phyloP scores from a whole-genome alignment of 1,284 basidiomycete genomes.

The Trichosporon sp. region DNA sequence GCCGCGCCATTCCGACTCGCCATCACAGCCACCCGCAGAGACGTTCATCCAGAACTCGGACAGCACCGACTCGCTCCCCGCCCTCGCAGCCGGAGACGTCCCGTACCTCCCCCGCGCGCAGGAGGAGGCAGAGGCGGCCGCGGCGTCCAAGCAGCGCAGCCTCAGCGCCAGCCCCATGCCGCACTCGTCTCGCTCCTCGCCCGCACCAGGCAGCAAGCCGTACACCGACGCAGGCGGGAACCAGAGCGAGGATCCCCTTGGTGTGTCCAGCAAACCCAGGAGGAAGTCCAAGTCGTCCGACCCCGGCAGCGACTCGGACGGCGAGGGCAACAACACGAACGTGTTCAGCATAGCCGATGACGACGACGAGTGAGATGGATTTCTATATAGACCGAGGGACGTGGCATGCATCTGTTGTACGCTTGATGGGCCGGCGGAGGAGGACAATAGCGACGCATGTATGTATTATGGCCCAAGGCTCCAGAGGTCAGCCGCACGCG shows the following conservation, averaged over 20 bases:
- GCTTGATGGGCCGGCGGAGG: not conserved
- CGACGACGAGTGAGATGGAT: not conserved
- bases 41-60: conserved; percentile 38
- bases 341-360: conserved; percentile 4
- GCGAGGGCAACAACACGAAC: not conserved
- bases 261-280: not conserved
- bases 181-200: not conserved
- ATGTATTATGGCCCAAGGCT: not conserved
- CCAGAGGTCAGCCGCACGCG: too few species aligned
- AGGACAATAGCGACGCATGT: not conserved
- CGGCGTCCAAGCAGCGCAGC: conserved; percentile 1
- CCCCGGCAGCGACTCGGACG: not conserved
- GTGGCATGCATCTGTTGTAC: not conserved
- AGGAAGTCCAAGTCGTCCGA: not conserved
- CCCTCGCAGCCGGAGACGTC: conserved; percentile 20
- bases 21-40: conserved; percentile 32
- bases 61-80: conserved; percentile 39
- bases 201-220: not conserved
- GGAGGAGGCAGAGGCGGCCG: conserved; percentile 8
- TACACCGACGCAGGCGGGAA: not conserved
- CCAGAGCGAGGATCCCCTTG: not conserved
- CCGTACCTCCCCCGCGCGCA: conserved; percentile 9
- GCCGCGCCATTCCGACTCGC: not conserved
- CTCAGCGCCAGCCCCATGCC: not conserved
- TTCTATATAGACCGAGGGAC: not conserved